These are phyloP conservation scores for Antitrichia curtipendula DNA, from an alignment of 225 moss, liverwort and hornwort genomes.

Conservation along the genomic window DNA sequence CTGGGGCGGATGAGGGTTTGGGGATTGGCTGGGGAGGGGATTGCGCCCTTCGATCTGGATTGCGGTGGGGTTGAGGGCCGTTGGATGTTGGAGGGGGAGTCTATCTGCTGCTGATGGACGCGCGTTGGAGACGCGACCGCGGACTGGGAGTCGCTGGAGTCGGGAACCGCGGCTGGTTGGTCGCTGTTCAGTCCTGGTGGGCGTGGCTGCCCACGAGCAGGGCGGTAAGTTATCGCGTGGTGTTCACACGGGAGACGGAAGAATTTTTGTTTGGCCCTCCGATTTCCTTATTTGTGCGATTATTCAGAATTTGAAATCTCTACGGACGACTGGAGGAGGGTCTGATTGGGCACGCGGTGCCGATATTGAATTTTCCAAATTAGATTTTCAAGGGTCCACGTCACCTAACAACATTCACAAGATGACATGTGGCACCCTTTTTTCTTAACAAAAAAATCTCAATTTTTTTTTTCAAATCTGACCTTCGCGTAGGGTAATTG, in stretches of 20 bases:
- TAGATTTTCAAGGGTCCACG: no score
- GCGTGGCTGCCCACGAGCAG: not conserved
- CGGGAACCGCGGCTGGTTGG: not conserved
- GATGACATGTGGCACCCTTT: no score
- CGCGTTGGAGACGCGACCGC: not conserved
- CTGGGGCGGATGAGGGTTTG: not conserved
- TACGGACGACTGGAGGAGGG: no score
- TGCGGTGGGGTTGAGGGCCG: not conserved
- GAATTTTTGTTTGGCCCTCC: no score
- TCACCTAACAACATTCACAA: no score
- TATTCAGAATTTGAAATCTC: no score
- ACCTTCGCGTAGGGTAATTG: no score
- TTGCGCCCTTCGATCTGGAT: conserved; percentile 29
- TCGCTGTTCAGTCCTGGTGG: not conserved
- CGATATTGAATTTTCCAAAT: no score
- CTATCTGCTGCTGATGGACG: not conserved
- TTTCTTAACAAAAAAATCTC: no score
- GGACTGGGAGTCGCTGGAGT: not conserved
- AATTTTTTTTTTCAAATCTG: no score
- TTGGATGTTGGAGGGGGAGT: not conserved
- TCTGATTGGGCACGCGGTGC: no score
- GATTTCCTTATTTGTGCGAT: no score
- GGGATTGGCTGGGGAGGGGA: conserved; percentile 4
- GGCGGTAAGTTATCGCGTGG: not conserved
- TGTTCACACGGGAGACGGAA: not conserved